Conservation (phyloP, 192 early-diverging fungal species). For the Backusella australiensis region DNA sequence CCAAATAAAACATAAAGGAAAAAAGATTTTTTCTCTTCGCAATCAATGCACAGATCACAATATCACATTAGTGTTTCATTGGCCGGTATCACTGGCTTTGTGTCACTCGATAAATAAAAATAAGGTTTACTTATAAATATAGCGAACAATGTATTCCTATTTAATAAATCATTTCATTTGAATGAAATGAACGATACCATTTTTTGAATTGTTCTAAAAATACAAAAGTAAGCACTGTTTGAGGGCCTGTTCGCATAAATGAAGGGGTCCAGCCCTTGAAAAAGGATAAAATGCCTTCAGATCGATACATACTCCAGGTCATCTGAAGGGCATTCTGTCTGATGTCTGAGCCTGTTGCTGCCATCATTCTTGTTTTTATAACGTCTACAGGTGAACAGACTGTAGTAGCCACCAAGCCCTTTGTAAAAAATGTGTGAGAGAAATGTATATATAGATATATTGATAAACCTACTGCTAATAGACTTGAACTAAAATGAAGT, state of each 20-base stretch:
- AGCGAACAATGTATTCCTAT: neutral
- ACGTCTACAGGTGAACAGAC: conserved; percentile 79
- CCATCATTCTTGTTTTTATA: conserved; percentile 88
- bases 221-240: conserved; percentile 83
- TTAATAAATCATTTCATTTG: neutral
- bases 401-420: conserved; percentile 74
- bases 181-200: conserved; percentile 14
- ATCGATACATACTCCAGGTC: conserved; percentile 54
- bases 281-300: conserved; percentile 66
- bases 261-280: conserved; percentile 88
- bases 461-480: conserved; percentile 54
- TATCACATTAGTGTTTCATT: neutral
- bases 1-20: too few species aligned
- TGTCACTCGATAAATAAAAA: neutral
- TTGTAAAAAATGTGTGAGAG: neutral
- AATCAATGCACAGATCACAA: neutral
- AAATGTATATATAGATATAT: too few species aligned
- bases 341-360: conserved; percentile 47
- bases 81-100: neutral
- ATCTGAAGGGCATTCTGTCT: conserved; percentile 26
- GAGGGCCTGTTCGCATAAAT: conserved; percentile 78
- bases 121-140: neutral
- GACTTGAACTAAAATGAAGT: conserved; percentile 68
- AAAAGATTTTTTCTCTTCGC: neutral
- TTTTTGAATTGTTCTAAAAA: conserved; percentile 74